A percentile compares a stretch with the other conserved stretches of the same genome.
These are phyloP conservation scores for Fusarium drepaniforme DNA, from an alignment of 2,329 filamentous ascomycete genomes.

Conservation along the genomic window DNA sequence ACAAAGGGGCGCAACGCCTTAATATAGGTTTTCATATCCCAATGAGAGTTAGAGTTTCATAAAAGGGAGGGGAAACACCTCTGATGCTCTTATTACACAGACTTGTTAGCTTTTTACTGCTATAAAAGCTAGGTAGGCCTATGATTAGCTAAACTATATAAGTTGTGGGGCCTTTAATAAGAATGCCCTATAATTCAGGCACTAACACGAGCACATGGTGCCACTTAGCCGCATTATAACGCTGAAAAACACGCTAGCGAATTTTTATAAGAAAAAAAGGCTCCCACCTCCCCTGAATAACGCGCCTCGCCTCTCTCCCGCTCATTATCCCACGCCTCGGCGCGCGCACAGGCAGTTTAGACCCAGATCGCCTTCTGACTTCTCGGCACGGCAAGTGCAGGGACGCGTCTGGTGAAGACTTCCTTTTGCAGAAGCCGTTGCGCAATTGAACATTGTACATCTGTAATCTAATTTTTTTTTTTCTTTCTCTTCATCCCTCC, in stretches of 20 bases:
- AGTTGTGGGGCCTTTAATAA: neutral
- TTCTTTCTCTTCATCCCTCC: neutral
- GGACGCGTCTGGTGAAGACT: conserved; percentile 23
- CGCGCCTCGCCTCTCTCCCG: neutral
- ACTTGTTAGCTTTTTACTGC: neutral
- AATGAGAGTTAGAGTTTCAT: neutral
- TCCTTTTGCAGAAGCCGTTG: conserved; percentile 1
- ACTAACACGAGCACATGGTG: neutral
- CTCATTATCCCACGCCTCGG: conserved; percentile 6
- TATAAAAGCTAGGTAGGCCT: neutral
- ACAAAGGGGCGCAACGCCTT: neutral
- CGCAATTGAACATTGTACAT: neutral
- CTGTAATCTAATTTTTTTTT: neutral
- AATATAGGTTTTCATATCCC: neutral
- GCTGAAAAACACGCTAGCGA: conserved; percentile 14
- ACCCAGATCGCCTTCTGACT: neutral
- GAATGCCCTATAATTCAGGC: neutral
- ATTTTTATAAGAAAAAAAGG: conserved; percentile 18
- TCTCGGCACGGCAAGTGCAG: conserved; percentile 13
- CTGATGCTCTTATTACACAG: neutral
- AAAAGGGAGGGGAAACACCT: neutral
- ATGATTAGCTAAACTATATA: neutral
- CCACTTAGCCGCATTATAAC: neutral
- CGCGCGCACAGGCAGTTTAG: conserved; percentile 1
- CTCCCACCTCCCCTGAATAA: neutral